Base-by-base conservation (phyloP, 1,139 yeast species). In the Sugiyamaella pinicola region DNA sequence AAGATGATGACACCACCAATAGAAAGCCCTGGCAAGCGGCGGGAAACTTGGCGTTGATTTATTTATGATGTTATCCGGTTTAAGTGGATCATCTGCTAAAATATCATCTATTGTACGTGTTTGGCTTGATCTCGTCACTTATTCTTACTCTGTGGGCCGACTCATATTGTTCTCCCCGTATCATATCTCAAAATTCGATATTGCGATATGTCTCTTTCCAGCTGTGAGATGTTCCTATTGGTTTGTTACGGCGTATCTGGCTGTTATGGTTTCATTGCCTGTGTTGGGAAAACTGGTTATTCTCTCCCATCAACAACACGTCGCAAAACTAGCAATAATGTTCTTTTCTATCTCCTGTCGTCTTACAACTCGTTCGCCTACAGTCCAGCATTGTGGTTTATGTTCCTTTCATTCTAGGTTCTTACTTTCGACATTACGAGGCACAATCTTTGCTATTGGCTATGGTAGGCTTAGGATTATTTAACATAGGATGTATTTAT, bases 11-110 rank as follows among this genome's bases (percentile, higher is more conserved):
- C 17, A n/a, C 43, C 6, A 19, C 34, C 15, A 29, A 31, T 26
- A 29, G 38, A n/a, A 28, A 17, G 18, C 38, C 4, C 2, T 38
- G 2, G 24, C 37, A 12, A 48, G 51, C 21, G 39, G 31, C n/a
- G 51, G 51, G 7, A 48, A 48, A 31, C n/a, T 22, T 24, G 51
- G 51, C 4, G 51, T 48, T 19, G 18, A 48, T 29, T 17, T 48
- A n/a, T 48, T 48, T 26, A 40, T 48, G 47, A 15, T 48, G 12
- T 6, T 48, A 15, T 24, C 46, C 10, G 51, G 51, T 38, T 13
- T 29, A 22, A 21, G 34, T 21, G 51, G 41, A 9, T 13, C 18
- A 35, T 13, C 51, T 18, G 46, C 34, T 21, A 48, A 22, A 17
- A 13, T 19, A 34, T n/a, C 28, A 2, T 28, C 51, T 7, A 35